Base-by-base conservation (phyloP, 176 grass and related monocot genomes). In the Thalia dealbata region DNA sequence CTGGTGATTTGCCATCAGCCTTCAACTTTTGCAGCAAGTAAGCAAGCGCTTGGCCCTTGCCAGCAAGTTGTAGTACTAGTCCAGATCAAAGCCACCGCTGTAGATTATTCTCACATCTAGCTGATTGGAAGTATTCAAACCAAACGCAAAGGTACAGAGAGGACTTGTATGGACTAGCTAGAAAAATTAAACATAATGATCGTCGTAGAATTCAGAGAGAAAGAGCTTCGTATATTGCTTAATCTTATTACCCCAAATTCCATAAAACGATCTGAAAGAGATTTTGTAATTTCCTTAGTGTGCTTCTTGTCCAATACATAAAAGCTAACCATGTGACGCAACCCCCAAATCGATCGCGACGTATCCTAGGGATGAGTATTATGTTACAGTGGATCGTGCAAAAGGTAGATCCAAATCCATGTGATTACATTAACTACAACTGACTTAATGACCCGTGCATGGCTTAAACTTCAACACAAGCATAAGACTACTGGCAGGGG, bases 81-180 rank as follows among this genome's bases (percentile, higher is more conserved):
- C 93, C 19, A 96, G 81, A 70, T 86, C 93, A 61, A 82, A 61
- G 0, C 93, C 89, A 30, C 81, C 86, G 35, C 86, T 96, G 73
- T 92, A 92, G 64, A 92, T 84, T 82, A 96, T 96, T 81, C 90
- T 92, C 69, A 92, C 93, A 90, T 96, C 78, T 76, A 92, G 68
- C 92, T 96, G 78, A 46, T 11, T 42, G 71, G 28, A 19, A n/a
- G n/a, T 35, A 19, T 21, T 10, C 71, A 71, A 8, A 74, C 11
- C 52, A 41, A n/a, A n/a, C 71, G 83, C 44, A 26, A 54, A 73
- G 56, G 6, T 51, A 24, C 6, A 70, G 73, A 80, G 59, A 18
- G 82, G 14, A 67, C 52, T 75, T n/a, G n/a, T n/a, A n/a, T n/a
- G n/a, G n/a, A n/a, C n/a, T n/a, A n/a, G n/a, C n/a, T 22, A 29